Base-by-base conservation (phyloP, 495 filamentous ascomycete genomes). In the Pseudoneurospora amorphoporcata region DNA sequence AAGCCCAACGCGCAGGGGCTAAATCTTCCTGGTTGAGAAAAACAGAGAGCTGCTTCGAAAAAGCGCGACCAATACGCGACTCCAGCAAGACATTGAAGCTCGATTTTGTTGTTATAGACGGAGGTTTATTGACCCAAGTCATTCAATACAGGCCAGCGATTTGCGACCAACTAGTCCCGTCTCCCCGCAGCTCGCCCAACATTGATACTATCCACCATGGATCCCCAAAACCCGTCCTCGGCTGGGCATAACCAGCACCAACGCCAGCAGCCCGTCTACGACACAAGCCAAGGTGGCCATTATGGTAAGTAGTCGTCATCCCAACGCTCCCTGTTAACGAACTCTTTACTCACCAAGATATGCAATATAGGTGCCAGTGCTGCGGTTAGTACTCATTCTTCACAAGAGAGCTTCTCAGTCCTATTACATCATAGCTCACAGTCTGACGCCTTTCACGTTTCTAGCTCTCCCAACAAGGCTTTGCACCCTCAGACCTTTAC, bases 401-500 rank as follows among this genome's bases (percentile, higher is more conserved):
- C 39, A 32, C 68, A 43, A 38, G 32, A n/a, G 69, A 61, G 29
- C 39, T 45, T 38, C 58, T 74, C 72, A 45, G 29, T 69, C 47
- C 68, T 17, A 70, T 69, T 68, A 10, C 47, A 65, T 19, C 68
- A 58, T 37, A 65, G 40, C 70, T 77, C 42, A 74, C 65, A 45
- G 19, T 69, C 73, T 39, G 38, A 40, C 73, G 70, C 39, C 16
- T 68, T 35, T 65, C 53, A 65, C 41, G 72, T 73, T 72, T 79
- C 43, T 80, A 91, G 90, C 87, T 93, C 75, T 89, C 88, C 74
- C 88, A 89, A 58, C 88, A 92, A 83, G 93, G 93, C 70, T 93
- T 91, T 81, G 92, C 92, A 65, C 93, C 94, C 38, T 89, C 94
- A 45, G 93, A 97, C 76, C 86, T 97, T 74, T 98, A 97, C 81